Percentiles rank a stretch among this genome's conserved stretches.
phyloP scores from a whole-genome alignment of 1,284 basidiomycete species.

The Baeospora myosura region DNA sequence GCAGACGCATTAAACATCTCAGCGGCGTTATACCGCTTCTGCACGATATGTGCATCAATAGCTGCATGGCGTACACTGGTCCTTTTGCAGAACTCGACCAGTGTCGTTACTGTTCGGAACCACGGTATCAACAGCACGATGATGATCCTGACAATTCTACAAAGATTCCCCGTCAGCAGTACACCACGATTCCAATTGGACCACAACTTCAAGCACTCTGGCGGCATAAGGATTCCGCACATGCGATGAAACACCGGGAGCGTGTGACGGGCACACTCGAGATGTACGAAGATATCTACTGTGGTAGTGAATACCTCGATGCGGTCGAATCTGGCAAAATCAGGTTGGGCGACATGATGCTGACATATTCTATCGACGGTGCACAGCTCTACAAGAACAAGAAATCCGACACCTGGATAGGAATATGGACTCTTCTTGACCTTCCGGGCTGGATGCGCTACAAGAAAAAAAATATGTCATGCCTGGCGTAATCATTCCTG shows the following conservation, averaged over 20 bases:
- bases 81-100: background rate
- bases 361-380: slow-evolving; percentile 25
- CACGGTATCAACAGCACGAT: background rate
- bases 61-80: background rate
- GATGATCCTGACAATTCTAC: background rate
- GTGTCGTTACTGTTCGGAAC: background rate
- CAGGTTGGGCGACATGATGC: slow-evolving; percentile 18
- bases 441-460: slow-evolving; percentile 14
- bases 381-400: slow-evolving; percentile 27
- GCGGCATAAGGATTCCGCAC: background rate
- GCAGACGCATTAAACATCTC: background rate
- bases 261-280: background rate
- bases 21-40: background rate
- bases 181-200: background rate
- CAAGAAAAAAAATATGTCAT: slow-evolving; percentile 20
- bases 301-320: slow-evolving; percentile 15
- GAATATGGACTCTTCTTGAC: slow-evolving; percentile 21
- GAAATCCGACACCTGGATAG: slow-evolving; percentile 25
- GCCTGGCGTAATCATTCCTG: slow-evolving; percentile 22
- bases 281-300: slow-evolving; percentile 17
- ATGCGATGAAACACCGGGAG: background rate
- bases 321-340: slow-evolving; percentile 15
- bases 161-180: background rate
- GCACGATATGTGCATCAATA: background rate
- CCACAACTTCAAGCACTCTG: slow-evolving; percentile 3